These are phyloP conservation scores for Pseudogymnoascus sp. DNA, from an alignment of 2,329 filamentous ascomycete genomes.

Conservation along the genomic window DNA sequence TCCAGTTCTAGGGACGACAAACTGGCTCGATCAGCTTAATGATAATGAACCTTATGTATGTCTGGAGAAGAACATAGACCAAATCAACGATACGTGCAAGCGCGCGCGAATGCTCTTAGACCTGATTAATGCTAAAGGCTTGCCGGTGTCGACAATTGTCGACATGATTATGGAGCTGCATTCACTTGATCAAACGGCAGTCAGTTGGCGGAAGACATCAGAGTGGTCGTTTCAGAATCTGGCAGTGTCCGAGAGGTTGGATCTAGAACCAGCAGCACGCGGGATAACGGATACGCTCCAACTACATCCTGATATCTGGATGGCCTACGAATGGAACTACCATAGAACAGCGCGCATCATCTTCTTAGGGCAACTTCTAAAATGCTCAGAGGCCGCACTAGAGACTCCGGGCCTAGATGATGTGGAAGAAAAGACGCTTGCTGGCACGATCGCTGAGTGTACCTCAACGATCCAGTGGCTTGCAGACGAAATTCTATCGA, in stretches of 20 bases:
- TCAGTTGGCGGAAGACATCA: constrained; percentile 27
- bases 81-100: constrained; percentile 27
- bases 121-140: constrained; percentile 11
- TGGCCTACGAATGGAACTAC: constrained; percentile 37
- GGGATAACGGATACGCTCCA: constrained; percentile 25
- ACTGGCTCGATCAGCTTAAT: constrained; percentile 28
- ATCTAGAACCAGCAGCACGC: not conserved
- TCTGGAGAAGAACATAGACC: constrained; percentile 25
- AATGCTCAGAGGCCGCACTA: constrained; percentile 22
- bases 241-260: constrained; percentile 17
- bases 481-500: constrained; percentile 30
- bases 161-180: constrained; percentile 28
- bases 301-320: constrained; percentile 34
- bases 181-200: constrained; percentile 26
- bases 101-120: constrained; percentile 26
- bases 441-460: constrained; percentile 19
- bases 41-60: constrained; percentile 23
- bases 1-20: constrained; percentile 25
- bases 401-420: constrained; percentile 10
- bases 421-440: not conserved
- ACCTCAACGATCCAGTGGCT: constrained; percentile 25
- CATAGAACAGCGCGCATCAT: constrained; percentile 33
- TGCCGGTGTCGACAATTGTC: constrained; percentile 17
- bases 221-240: constrained; percentile 30
- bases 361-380: constrained; percentile 30